Evolutionary conservation across 129 eudicot genomes (phyloP).

Genomic region (Heracleum sosnowskyi): DNA sequence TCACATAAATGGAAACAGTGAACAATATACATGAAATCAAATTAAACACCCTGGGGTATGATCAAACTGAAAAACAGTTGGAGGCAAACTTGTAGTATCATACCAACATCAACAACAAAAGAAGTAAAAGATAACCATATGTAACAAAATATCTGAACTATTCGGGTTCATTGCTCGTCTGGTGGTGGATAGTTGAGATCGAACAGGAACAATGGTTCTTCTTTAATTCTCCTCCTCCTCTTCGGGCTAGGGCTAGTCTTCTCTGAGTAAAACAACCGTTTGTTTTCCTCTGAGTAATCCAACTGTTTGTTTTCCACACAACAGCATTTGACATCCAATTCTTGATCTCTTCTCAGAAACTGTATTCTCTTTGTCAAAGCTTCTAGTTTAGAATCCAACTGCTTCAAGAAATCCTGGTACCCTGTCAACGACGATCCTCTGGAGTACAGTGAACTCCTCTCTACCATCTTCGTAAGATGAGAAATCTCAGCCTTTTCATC

Average conservation of each 20-base stretch:
- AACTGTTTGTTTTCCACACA: not conserved
- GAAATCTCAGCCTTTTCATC: not conserved
- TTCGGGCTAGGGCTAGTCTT: not conserved
- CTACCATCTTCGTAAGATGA: not conserved
- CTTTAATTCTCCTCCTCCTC: not conserved
- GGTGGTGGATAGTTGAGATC: constrained; percentile 11
- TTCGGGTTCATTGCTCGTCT: not conserved
- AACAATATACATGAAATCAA: not conserved
- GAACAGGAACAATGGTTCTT: not conserved
- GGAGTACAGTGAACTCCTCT: not conserved
- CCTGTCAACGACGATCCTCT: not conserved
- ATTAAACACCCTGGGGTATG: not conserved
- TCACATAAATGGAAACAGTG: not conserved
- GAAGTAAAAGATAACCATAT: not conserved
- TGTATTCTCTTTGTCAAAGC: constrained; percentile 2
- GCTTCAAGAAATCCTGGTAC: not conserved
- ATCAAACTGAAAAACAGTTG: not conserved
- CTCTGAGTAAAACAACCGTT: not conserved
- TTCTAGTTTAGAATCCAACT: constrained; percentile 1
- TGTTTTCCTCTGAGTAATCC: not conserved
- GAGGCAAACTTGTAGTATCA: not conserved
- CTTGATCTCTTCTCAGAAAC: not conserved
- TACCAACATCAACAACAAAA: not conserved
- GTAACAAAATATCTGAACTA: too few species aligned
- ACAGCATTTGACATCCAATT: not conserved